phyloP scores from a whole-genome alignment of 768 basidiomycete genomes.

The Ramaria rubella region DNA sequence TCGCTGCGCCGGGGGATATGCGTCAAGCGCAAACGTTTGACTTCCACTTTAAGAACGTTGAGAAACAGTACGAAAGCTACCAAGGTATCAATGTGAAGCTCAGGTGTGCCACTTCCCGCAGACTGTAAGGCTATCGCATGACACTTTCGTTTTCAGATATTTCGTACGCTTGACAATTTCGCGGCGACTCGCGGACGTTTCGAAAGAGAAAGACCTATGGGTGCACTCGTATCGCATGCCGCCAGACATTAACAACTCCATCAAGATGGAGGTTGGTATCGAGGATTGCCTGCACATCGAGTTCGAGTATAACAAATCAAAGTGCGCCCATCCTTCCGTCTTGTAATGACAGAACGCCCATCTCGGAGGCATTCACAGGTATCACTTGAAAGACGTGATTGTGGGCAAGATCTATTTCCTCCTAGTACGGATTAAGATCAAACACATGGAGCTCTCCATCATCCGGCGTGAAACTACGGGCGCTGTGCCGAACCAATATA shows the following conservation, averaged over 20 bases:
- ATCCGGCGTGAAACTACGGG: slow-evolving; percentile 97
- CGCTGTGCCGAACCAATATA: slow-evolving; percentile 97
- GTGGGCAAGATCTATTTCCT: slow-evolving; percentile 99
- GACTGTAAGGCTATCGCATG: neutral
- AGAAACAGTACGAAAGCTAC: slow-evolving; percentile 98
- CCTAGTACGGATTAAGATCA: slow-evolving; percentile 97
- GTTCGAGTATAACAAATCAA: slow-evolving; percentile 99
- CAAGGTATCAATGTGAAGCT: slow-evolving; percentile 98
- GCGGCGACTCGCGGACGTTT: slow-evolving; percentile 85
- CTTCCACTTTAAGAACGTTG: slow-evolving; percentile 97
- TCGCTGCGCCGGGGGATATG: slow-evolving; percentile 95
- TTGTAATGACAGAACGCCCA: neutral
- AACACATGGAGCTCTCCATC: slow-evolving; percentile 98
- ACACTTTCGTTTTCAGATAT: slow-evolving; percentile 50
- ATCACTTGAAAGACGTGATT: slow-evolving; percentile 97
- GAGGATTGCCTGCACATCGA: slow-evolving; percentile 99
- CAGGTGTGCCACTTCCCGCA: slow-evolving; percentile 49
- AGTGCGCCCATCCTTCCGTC: slow-evolving; percentile 50
- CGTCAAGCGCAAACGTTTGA: slow-evolving; percentile 94
- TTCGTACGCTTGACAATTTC: slow-evolving; percentile 88
- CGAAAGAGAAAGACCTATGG: slow-evolving; percentile 93
- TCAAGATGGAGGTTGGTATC: slow-evolving; percentile 99
- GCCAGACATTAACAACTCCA: slow-evolving; percentile 94
- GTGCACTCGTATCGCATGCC: slow-evolving; percentile 99
- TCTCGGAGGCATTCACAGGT: slow-evolving; percentile 52